These are phyloP conservation scores for Amanita fuliginea DNA, from an alignment of 768 basidiomycete genomes.

Conservation along the genomic window DNA sequence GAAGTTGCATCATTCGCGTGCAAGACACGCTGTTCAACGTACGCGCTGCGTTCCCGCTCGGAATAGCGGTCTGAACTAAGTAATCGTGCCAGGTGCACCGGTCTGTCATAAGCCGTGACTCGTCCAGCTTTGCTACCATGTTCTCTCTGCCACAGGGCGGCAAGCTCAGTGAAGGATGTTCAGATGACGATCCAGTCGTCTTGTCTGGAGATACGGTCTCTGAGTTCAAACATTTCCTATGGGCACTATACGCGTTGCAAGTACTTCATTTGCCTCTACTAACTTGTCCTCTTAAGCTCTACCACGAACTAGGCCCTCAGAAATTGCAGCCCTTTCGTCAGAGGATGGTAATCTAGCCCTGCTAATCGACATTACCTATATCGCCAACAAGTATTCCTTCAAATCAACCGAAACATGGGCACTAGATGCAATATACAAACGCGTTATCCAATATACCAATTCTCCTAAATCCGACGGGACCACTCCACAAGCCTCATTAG, in stretches of 20 bases:
- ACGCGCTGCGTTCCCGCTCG: slow-evolving; percentile 12
- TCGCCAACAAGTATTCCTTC: slow-evolving; percentile 69
- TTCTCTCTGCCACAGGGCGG: slow-evolving; percentile 57
- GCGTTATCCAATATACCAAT: slow-evolving; percentile 26
- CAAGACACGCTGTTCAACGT: slow-evolving; percentile 63
- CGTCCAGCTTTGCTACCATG: slow-evolving; percentile 53
- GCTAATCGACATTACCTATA: slow-evolving; percentile 51
- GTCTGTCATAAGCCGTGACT: slow-evolving; percentile 48
- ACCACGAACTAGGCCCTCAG: slow-evolving; percentile 39
- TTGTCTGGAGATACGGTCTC: slow-evolving; percentile 49
- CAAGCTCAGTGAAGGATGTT: slow-evolving; percentile 39
- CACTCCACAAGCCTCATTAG: background rate
- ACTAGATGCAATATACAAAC: slow-evolving; percentile 63
- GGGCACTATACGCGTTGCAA: slow-evolving; percentile 69
- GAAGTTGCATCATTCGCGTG: slow-evolving; percentile 56
- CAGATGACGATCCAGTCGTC: slow-evolving; percentile 55
- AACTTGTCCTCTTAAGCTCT: background rate
- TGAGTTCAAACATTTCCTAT: slow-evolving; percentile 66
- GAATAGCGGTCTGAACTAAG: slow-evolving; percentile 1
- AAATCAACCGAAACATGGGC: slow-evolving; percentile 67
- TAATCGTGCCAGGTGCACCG: slow-evolving; percentile 37
- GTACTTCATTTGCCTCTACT: slow-evolving; percentile 12
- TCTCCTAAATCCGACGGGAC: background rate
- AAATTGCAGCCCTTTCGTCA: slow-evolving; percentile 38
- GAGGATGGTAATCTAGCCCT: slow-evolving; percentile 38